Evolutionary conservation across 352 stramenopile species (phyloP).

Genomic region (Blastocystis sp.): DNA sequence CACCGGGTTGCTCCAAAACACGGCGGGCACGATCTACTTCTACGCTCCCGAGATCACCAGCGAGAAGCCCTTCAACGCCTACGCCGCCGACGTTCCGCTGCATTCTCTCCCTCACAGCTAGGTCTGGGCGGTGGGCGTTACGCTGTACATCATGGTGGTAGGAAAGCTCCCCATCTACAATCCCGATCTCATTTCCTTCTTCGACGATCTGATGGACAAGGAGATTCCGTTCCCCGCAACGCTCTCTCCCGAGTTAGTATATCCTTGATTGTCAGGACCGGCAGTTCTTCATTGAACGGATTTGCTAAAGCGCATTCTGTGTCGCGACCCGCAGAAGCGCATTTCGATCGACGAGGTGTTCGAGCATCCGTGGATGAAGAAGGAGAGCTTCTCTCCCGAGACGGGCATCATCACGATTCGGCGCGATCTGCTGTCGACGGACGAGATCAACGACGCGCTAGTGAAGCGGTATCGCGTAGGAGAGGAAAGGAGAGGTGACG

Average conservation of each 20-base stretch:
- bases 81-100: constrained; percentile 83
- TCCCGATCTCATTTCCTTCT: constrained; percentile 45
- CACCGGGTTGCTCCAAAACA: constrained; percentile 57
- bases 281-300: constrained; percentile 86
- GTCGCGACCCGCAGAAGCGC: constrained; percentile 82
- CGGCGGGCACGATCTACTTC: constrained; percentile 68
- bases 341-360: constrained; percentile 81
- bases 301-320: constrained; percentile 85
- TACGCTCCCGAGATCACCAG: constrained; percentile 85
- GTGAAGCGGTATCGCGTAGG: neutral
- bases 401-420: neutral
- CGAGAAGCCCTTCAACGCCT: constrained; percentile 83
- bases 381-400: neutral
- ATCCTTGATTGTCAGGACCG: constrained; percentile 77
- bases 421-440: neutral
- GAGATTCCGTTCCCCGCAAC: constrained; percentile 23
- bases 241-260: constrained; percentile 64
- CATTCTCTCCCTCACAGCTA: constrained; percentile 77
- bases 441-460: neutral
- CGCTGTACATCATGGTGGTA: constrained; percentile 86
- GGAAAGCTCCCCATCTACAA: constrained; percentile 64
- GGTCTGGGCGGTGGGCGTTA: constrained; percentile 87
- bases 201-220: constrained; percentile 49
- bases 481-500: neutral
- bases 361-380: constrained; percentile 63